Percentiles rank a stretch among this genome's conserved stretches.
Conservation (phyloP, 495 filamentous ascomycete genomes). For the Elasticomyces elasticus region DNA sequence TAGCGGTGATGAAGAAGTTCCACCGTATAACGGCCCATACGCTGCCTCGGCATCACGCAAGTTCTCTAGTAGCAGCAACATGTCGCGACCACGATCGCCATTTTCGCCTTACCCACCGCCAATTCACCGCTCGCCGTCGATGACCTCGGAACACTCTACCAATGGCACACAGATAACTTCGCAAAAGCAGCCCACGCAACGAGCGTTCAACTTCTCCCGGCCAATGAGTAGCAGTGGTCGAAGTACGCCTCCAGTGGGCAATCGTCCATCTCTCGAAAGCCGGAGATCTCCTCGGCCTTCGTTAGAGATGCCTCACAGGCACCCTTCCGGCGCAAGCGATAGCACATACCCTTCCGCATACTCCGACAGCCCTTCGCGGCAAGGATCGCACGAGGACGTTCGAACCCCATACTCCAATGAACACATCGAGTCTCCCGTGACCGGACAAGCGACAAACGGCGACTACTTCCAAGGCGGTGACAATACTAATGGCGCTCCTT, state of each 20-base stretch:
- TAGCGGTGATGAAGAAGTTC: slow-evolving; percentile 50
- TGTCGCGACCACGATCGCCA: slow-evolving; percentile 52
- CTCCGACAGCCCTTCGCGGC: slow-evolving; percentile 29
- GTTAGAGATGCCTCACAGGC: slow-evolving; percentile 42
- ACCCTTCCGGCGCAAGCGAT: slow-evolving; percentile 50
- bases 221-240: slow-evolving; percentile 62
- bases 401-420: slow-evolving; percentile 45
- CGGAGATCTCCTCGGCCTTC: slow-evolving; percentile 30
- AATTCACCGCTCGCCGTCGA: slow-evolving; percentile 64
- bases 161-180: slow-evolving; percentile 43
- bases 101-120: slow-evolving; percentile 48
- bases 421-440: slow-evolving; percentile 42
- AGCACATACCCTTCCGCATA: slow-evolving; percentile 38
- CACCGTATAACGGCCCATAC: not conserved
- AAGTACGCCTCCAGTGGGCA: slow-evolving; percentile 17
- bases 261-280: slow-evolving; percentile 19
- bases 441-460: not conserved
- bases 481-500: slow-evolving; percentile 41
- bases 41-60: slow-evolving; percentile 21
- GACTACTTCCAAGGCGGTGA: not conserved
- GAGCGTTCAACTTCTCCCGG: slow-evolving; percentile 85
- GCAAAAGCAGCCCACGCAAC: slow-evolving; percentile 38
- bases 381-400: slow-evolving; percentile 33
- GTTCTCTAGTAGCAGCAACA: slow-evolving; percentile 35
- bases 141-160: slow-evolving; percentile 64